These are phyloP conservation scores for Hymenoscyphus fructigenus DNA, from an alignment of 2,329 filamentous ascomycete species.

Conservation along the genomic window DNA sequence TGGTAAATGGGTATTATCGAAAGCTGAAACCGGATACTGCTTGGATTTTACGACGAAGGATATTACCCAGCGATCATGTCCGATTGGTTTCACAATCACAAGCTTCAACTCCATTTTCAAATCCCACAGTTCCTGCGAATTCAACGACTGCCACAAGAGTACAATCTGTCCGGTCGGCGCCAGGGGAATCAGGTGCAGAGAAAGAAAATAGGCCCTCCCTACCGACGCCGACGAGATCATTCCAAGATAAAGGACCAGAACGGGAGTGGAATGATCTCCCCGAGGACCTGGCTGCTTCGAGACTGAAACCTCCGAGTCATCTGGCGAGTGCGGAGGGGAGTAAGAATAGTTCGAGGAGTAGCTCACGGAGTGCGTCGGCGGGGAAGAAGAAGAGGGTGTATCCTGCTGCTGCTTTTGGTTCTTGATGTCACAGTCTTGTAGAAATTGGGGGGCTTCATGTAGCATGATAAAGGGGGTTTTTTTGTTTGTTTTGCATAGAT, in stretches of 20 bases:
- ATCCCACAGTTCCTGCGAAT: conserved; percentile 6
- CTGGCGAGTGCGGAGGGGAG: conserved; percentile 30
- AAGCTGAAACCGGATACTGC: conserved; percentile 61
- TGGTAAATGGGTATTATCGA: conserved; percentile 59
- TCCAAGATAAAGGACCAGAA: conserved; percentile 57
- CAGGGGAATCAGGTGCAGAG: background rate
- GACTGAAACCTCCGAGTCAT: conserved; percentile 37
- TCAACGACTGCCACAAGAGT: conserved; percentile 36
- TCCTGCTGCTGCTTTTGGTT: conserved; percentile 60
- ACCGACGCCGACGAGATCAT: conserved; percentile 42
- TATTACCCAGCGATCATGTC: conserved; percentile 32
- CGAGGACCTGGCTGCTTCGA: conserved; percentile 41
- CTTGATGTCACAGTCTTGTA: conserved; percentile 8
- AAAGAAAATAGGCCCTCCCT: conserved; percentile 49
- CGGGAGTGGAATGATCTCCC: conserved; percentile 68
- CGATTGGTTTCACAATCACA: conserved; percentile 13
- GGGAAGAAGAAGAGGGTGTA: conserved; percentile 61
- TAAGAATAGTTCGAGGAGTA: conserved; percentile 54
- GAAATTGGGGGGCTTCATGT: too few relatives aligned
- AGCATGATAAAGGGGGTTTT: too few relatives aligned
- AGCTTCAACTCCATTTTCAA: background rate
- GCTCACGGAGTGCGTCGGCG: conserved; percentile 42
- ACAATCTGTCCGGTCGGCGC: background rate
- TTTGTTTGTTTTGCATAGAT: too few relatives aligned
- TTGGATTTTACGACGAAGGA: conserved; percentile 54